Conservation (phyloP, 73 alveolate species). For the Paramecium pentaurelia region DNA sequence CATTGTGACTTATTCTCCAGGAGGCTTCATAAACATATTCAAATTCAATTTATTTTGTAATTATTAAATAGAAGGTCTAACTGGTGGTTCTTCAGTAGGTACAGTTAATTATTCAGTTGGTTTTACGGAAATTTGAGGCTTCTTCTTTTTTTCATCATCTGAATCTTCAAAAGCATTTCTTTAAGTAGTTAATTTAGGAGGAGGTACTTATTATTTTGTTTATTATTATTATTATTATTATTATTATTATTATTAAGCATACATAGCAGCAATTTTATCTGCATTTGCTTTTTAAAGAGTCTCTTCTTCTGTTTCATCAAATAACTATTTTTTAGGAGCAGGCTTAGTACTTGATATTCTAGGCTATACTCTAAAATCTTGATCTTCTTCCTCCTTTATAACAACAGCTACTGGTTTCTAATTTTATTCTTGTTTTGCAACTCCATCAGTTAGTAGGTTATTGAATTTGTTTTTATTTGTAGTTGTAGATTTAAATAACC, state of each 20-base stretch:
- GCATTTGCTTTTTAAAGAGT: background rate
- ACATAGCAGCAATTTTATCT: constrained; percentile 29
- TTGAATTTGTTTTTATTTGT: background rate
- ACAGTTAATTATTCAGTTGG: background rate
- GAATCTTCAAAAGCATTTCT: background rate
- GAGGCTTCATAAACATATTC: background rate
- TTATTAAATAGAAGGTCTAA: background rate
- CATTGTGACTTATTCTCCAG: background rate
- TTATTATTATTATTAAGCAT: background rate
- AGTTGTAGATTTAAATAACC: background rate
- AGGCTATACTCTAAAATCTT: background rate
- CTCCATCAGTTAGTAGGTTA: background rate
- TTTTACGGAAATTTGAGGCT: background rate
- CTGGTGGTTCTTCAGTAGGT: background rate
- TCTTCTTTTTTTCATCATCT: background rate
- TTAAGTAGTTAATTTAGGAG: background rate
- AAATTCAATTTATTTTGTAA: background rate
- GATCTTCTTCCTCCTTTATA: background rate
- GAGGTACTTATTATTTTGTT: background rate
- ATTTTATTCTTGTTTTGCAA: background rate
- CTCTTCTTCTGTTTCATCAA: constrained; percentile 43
- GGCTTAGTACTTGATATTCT: background rate
- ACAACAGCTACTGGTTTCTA: background rate
- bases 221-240: background rate
- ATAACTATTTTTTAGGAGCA: background rate